phyloP scores from a whole-genome alignment of 331 rosid genomes.

The Malus hybrid region DNA sequence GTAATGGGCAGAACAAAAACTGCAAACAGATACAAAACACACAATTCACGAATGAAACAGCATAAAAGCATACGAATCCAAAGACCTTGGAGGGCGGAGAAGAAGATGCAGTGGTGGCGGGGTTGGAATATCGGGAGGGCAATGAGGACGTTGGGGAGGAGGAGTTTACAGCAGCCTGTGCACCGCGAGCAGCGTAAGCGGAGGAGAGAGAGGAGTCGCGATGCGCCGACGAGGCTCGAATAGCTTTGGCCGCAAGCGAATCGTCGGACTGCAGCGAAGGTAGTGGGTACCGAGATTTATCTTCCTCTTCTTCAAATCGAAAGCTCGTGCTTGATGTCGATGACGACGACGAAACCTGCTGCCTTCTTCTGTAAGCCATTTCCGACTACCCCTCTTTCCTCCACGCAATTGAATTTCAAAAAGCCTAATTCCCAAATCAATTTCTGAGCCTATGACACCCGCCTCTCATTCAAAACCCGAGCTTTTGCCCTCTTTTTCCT shows the following conservation, averaged over 20 bases:
- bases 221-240: conserved; percentile 82
- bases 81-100: conserved; percentile 42
- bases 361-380: conserved; percentile 76
- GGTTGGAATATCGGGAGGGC: conserved; percentile 37
- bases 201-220: conserved; percentile 90
- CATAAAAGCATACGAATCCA: not conserved
- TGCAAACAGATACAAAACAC: not conserved
- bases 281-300: conserved; percentile 29
- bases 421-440: not conserved
- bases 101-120: not conserved
- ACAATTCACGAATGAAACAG: not conserved
- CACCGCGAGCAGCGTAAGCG: conserved; percentile 52
- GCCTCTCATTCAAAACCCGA: not conserved
- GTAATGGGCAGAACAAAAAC: not conserved
- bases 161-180: not conserved
- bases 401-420: not conserved
- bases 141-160: not conserved
- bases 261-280: conserved; percentile 10
- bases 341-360: conserved; percentile 33
- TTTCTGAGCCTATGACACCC: not conserved
- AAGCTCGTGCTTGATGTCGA: conserved; percentile 15
- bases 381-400: not conserved
- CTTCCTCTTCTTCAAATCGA: conserved; percentile 25
- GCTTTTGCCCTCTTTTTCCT: not conserved
- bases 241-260: conserved; percentile 92